phyloP scores from a whole-genome alignment of 371 early-diverging fungal genomes.

The Gilbertella persicaria region DNA sequence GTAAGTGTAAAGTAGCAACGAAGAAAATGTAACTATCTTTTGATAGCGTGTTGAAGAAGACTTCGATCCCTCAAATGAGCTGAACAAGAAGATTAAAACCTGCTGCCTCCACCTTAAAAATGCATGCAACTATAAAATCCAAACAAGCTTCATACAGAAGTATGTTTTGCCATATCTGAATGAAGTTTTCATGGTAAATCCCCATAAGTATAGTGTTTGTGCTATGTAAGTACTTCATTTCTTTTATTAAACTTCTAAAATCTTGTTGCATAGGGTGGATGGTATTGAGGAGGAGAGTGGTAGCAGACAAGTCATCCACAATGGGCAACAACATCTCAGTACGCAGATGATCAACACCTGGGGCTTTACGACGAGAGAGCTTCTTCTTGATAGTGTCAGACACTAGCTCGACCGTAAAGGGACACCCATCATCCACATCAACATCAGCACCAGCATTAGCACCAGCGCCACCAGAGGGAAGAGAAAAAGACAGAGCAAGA shows the following conservation, averaged over 20 bases:
- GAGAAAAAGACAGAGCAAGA: too few relatives aligned
- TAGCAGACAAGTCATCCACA: too few relatives aligned
- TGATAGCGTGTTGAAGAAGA: slow-evolving; percentile 1
- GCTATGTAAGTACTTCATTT: neutral
- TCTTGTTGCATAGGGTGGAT: slow-evolving; percentile 1
- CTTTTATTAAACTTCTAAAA: neutral
- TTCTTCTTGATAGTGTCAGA: too few relatives aligned
- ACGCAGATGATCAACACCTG: too few relatives aligned
- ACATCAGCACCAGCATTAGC: too few relatives aligned
- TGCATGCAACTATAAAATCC: too few relatives aligned
- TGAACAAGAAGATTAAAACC: neutral
- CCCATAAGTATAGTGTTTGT: neutral
- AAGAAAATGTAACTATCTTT: neutral
- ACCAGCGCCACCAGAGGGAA: too few relatives aligned
- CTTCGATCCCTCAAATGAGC: neutral
- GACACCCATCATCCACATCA: too few relatives aligned
- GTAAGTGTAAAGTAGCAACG: neutral
- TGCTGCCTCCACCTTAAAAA: neutral
- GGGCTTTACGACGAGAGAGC: too few relatives aligned
- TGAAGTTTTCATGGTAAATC: neutral
- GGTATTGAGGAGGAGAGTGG: neutral
- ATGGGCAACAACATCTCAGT: too few relatives aligned
- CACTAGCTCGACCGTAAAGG: too few relatives aligned
- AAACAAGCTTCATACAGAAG: slow-evolving; percentile 1
- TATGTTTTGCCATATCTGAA: neutral